Evolutionary conservation across 495 filamentous ascomycete genomes (phyloP).

Genomic region (Entonaema liquescens): DNA sequence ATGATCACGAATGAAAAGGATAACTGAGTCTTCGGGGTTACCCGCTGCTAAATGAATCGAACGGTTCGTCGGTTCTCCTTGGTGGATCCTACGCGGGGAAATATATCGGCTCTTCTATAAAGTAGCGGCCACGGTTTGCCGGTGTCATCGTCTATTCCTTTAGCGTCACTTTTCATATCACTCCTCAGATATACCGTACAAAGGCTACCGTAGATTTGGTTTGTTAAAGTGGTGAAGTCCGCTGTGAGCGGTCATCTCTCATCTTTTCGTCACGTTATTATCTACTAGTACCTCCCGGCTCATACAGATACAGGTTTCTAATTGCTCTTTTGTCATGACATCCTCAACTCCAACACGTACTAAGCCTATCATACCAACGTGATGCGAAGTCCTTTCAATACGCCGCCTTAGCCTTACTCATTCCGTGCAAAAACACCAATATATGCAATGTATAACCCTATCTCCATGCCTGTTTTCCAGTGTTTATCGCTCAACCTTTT

Average conservation of each 20-base stretch:
- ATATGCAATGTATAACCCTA: constrained; percentile 36
- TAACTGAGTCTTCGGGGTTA: not conserved
- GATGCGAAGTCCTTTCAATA: constrained; percentile 30
- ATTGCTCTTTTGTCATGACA: constrained; percentile 14
- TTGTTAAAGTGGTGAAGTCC: constrained; percentile 34
- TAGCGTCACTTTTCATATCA: not conserved
- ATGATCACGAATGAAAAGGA: not conserved
- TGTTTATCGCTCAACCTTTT: not conserved
- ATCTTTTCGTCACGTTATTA: constrained; percentile 31
- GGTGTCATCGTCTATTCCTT: constrained; percentile 24
- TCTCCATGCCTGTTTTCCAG: not conserved
- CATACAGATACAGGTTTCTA: constrained; percentile 26
- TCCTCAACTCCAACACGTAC: constrained; percentile 24
- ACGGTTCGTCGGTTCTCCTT: constrained; percentile 20
- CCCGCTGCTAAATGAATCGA: constrained; percentile 24
- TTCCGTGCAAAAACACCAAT: constrained; percentile 24
- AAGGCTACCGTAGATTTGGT: not conserved
- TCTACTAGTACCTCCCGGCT: constrained; percentile 14
- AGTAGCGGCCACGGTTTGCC: constrained; percentile 3
- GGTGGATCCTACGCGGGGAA: constrained; percentile 39
- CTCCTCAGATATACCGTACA: not conserved
- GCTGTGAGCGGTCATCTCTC: constrained; percentile 27
- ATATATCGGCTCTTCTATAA: constrained; percentile 41
- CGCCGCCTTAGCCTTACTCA: constrained; percentile 12
- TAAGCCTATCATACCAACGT: constrained; percentile 13